Percentiles rank a stretch among this genome's conserved stretches.
phyloP scores from a whole-genome alignment of 768 basidiomycete genomes.

The Pleurotus platypus region DNA sequence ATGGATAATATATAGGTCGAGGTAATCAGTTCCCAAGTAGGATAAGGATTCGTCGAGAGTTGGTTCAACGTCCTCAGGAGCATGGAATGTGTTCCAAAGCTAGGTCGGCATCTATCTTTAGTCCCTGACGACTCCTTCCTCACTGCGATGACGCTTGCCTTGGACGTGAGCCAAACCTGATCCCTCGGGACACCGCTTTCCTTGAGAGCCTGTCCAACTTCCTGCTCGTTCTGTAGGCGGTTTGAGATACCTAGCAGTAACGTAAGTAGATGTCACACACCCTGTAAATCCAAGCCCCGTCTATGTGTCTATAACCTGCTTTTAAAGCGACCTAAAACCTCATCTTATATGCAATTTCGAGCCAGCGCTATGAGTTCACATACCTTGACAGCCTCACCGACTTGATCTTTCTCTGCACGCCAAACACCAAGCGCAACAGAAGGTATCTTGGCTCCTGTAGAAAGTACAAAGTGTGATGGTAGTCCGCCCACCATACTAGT shows the following conservation, averaged over 20 bases:
- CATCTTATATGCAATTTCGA: too few species aligned
- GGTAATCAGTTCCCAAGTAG: constrained; percentile 62
- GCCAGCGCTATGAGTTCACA: neutral
- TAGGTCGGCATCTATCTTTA: constrained; percentile 16
- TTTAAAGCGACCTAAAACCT: constrained; percentile 46
- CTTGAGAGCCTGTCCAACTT: constrained; percentile 61
- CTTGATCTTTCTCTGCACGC: constrained; percentile 54
- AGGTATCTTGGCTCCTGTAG: constrained; percentile 68
- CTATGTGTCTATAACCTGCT: constrained; percentile 68
- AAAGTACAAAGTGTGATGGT: constrained; percentile 52
- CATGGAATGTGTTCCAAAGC: constrained; percentile 79
- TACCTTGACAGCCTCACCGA: constrained; percentile 66
- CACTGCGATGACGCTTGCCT: constrained; percentile 21
- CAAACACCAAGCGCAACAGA: constrained; percentile 67
- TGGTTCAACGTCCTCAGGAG: constrained; percentile 67
- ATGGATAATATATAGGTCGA: constrained; percentile 81
- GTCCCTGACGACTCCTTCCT: too few species aligned
- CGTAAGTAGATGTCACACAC: constrained; percentile 23
- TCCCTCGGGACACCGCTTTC: constrained; percentile 58
- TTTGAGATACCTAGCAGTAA: neutral
- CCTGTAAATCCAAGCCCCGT: constrained; percentile 68
- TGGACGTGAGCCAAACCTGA: constrained; percentile 69
- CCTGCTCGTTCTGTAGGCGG: constrained; percentile 54
- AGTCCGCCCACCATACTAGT: constrained; percentile 14
- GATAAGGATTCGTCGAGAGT: constrained; percentile 63